Percentiles rank a stretch among this genome's conserved stretches.
Conservation (phyloP, 495 filamentous ascomycete species). For the Penicillium parvum region DNA sequence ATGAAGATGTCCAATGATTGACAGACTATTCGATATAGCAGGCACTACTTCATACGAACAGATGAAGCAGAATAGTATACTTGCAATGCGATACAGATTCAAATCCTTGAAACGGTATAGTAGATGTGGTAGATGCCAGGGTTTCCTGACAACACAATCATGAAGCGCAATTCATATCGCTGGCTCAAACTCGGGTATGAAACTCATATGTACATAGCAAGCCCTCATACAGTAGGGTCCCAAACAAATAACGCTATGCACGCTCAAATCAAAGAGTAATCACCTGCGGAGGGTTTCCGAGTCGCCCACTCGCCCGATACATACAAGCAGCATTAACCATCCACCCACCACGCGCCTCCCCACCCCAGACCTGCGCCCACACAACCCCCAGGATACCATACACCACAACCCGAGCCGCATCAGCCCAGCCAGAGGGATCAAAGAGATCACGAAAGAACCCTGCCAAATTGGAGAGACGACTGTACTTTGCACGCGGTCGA, state of each 20-base stretch:
- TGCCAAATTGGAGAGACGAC: conserved; percentile 24
- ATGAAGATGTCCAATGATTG: no score
- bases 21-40: no score
- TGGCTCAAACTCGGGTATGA: no score
- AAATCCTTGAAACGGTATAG: no score
- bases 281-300: conserved; percentile 62
- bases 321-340: conserved; percentile 78
- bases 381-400: conserved; percentile 61
- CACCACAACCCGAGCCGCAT: conserved; percentile 53
- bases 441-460: conserved; percentile 52
- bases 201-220: no score
- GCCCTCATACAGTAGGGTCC: no score
- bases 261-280: conserved; percentile 34
- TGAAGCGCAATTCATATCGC: no score
- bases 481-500: conserved; percentile 23
- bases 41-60: no score
- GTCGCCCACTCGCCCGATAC: conserved; percentile 58
- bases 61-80: no score
- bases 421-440: conserved; percentile 54
- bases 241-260: conserved; percentile 4
- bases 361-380: conserved; percentile 68
- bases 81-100: no score
- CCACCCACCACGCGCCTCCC: conserved; percentile 49
- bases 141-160: no score
- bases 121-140: no score